Percentiles rank a stretch among this genome's conserved stretches.
phyloP scores from a whole-genome alignment of 2,329 filamentous ascomycete species.

The Penicillium polonicum region DNA sequence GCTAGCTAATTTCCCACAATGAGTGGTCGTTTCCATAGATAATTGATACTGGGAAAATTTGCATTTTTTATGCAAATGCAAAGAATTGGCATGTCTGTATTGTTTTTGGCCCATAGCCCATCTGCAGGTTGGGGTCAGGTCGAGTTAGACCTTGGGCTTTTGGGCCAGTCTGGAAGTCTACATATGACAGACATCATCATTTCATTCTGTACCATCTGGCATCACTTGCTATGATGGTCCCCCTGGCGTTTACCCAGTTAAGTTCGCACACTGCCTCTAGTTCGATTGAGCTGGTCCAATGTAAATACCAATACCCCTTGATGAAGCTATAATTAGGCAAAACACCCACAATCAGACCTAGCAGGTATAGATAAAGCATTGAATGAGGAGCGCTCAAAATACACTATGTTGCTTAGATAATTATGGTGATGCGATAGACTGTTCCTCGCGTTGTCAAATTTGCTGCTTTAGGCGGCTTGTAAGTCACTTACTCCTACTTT shows the following conservation, averaged over 20 bases:
- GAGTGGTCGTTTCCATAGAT: not conserved
- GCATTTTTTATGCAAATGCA: too few species aligned
- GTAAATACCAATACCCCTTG: not conserved
- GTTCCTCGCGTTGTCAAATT: not conserved
- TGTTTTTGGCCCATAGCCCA: too few species aligned
- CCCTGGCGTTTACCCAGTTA: too few species aligned
- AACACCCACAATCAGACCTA: not conserved
- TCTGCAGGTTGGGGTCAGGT: too few species aligned
- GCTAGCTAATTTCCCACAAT: slow-evolving; percentile 1
- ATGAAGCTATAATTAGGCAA: not conserved
- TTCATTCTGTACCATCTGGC: not conserved
- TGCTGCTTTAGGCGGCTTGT: not conserved
- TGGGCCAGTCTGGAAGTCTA: not conserved
- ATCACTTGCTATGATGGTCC: too few species aligned
- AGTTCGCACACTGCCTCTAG: too few species aligned
- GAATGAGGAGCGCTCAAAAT: not conserved
- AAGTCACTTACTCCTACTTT: not conserved
- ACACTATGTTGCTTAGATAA: not conserved
- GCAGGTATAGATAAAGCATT: not conserved
- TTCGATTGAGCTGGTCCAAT: too few species aligned
- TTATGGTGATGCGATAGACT: not conserved
- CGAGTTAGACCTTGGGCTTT: too few species aligned
- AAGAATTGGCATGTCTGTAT: too few species aligned
- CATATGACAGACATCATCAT: slow-evolving; percentile 1
- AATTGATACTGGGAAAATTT: not conserved